Evolutionary conservation across 2,329 filamentous ascomycete genomes (phyloP).

Genomic region (Metarhizium rileyi): DNA sequence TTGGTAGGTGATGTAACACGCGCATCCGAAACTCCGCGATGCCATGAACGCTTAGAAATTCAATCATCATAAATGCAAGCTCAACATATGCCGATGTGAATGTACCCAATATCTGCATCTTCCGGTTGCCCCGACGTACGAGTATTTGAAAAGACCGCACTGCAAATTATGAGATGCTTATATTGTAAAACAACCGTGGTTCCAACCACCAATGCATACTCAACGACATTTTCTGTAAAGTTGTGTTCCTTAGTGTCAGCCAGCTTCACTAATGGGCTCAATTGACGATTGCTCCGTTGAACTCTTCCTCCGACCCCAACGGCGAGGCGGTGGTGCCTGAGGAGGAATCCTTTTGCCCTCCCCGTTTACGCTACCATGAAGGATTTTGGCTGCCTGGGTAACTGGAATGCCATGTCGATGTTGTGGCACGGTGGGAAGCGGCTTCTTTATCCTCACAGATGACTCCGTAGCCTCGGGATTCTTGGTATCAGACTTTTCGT

Average conservation of each 20-base stretch:
- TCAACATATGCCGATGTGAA: neutral
- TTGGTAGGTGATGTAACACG: neutral
- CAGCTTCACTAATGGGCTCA: neutral
- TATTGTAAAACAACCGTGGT: neutral
- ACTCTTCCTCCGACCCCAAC: constrained; percentile 31
- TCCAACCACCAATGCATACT: neutral
- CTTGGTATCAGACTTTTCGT: constrained; percentile 6
- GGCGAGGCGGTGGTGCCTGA: constrained; percentile 36
- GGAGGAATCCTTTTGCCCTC: constrained; percentile 31
- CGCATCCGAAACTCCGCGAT: neutral
- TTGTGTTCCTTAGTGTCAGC: neutral
- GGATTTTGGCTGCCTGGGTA: constrained; percentile 22
- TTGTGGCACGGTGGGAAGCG: constrained; percentile 44
- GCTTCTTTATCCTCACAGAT: constrained; percentile 31
- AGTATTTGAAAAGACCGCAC: neutral
- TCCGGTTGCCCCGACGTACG: too few relatives aligned
- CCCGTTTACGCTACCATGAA: constrained; percentile 20
- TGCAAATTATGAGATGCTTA: neutral
- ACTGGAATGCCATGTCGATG: constrained; percentile 44
- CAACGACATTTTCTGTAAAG: neutral
- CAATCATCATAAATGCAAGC: neutral
- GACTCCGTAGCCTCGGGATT: constrained; percentile 13
- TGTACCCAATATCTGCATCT: neutral
- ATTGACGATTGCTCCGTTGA: constrained; percentile 20
- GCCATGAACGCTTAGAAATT: neutral